Base-by-base conservation (phyloP, 2,329 filamentous ascomycete species). In the Sporothrix luriei region DNA sequence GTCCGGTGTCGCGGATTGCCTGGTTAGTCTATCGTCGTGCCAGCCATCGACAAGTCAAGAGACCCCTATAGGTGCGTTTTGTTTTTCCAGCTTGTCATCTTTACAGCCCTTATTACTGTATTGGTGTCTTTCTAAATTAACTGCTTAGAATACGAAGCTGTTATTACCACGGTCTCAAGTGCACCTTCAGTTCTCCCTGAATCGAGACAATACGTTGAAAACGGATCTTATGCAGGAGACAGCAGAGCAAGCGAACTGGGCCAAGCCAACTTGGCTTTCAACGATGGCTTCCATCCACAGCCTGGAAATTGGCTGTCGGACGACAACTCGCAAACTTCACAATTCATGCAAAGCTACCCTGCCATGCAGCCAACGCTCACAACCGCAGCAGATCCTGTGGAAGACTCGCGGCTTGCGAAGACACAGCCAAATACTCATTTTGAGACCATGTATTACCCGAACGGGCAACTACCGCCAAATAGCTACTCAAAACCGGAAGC, bases 401-500 rank as follows among this genome's bases (percentile, higher is more conserved):
- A 40, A 3, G 57, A 49, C 4, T 19, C 54, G 6, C 66, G 65
- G 19, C 40, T 68, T 3, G 57, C 66, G 13, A 68, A 72, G 6
- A 49, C 73, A 7, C 76, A 77, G 68, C 75, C 76, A 13, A 66
- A 67, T 19, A 78, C 77, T 24, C 77, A 75, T 46, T 73, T 76
- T 62, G 80, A 83, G 68, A 76, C 74, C 54, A 80, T 82, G 80
- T 76, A 80, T n/a, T 83, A 83, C 71, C 78, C 78, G 5, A 40
- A 38, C 13, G 66, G 55, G 10, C 40, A 51, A 0, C n/a, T 68
- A 24, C 55, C 10, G 16, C 2, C 24, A 21, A n/a, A 65, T 33
- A 38, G 7, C 26, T 33, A 54, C 16, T 40, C 55, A 2, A 64
- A 69, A 40, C 26, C 21, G 1, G 70, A 71, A 7, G 21, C 49